phyloP scores from a whole-genome alignment of 2,329 filamentous ascomycete species.

The Ophiostoma australiae region DNA sequence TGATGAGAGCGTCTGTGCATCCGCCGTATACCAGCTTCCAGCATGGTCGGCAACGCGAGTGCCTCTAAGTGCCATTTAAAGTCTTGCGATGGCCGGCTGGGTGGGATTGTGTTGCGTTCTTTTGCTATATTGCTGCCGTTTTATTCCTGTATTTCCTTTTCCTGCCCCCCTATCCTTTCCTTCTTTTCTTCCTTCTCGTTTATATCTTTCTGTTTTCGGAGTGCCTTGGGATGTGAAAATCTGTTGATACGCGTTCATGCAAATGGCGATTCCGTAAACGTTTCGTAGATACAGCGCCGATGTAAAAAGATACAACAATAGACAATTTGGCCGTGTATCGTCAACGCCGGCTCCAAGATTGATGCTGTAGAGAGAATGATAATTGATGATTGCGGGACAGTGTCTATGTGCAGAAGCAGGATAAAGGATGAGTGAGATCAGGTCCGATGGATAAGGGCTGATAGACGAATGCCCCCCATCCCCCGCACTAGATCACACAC shows the following conservation, averaged over 20 bases:
- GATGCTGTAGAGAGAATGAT: not conserved
- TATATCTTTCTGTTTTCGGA: not conserved
- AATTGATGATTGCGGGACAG: not conserved
- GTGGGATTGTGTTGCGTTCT: not conserved
- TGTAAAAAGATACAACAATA: too few relatives aligned
- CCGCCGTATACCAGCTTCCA: constrained; percentile 77
- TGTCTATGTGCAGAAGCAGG: not conserved
- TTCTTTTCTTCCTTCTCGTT: not conserved
- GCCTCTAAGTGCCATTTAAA: constrained; percentile 25
- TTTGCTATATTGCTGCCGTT: not conserved
- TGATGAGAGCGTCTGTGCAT: constrained; percentile 52
- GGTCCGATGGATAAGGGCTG: not conserved
- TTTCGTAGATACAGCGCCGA: too few relatives aligned
- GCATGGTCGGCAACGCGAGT: constrained; percentile 53
- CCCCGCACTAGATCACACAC: constrained; percentile 1
- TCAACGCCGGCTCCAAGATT: too few relatives aligned
- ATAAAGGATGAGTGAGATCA: not conserved
- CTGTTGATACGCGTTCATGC: not conserved
- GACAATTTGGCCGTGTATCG: too few relatives aligned
- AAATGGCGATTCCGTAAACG: too few relatives aligned
- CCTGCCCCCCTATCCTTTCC: not conserved
- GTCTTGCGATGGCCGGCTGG: not conserved
- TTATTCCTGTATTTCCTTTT: not conserved
- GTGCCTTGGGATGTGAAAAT: not conserved
- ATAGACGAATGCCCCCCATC: not conserved